phyloP scores from a whole-genome alignment of 2,329 filamentous ascomycete genomes.

The Aspergillus bombycis region DNA sequence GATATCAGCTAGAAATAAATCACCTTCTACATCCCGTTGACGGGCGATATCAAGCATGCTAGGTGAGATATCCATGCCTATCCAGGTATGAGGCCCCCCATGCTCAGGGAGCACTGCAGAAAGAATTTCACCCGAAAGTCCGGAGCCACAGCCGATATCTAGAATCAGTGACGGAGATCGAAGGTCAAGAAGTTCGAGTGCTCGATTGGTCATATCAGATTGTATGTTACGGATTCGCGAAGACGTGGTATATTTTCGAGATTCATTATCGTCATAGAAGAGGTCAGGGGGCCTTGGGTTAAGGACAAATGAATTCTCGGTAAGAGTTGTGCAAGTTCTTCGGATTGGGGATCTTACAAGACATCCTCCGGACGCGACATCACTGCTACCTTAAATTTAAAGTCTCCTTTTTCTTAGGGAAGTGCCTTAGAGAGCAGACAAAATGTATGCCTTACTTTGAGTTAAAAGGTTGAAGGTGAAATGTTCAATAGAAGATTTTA shows the following conservation, averaged over 20 bases:
- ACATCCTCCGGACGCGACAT: constrained; percentile 98
- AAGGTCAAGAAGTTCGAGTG: constrained; percentile 87
- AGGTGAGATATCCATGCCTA: constrained; percentile 94
- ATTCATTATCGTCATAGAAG: constrained; percentile 95
- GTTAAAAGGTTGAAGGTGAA: background rate
- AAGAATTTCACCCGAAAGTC: constrained; percentile 91
- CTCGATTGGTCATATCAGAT: constrained; percentile 89
- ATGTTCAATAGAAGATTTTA: background rate
- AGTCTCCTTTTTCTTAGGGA: background rate
- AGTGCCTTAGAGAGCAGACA: background rate
- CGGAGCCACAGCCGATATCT: constrained; percentile 94
- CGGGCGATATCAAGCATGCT: constrained; percentile 97
- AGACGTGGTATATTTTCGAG: constrained; percentile 94
- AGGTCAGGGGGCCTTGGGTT: constrained; percentile 80
- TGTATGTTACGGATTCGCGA: constrained; percentile 96
- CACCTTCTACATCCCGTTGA: constrained; percentile 88
- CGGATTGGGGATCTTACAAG: constrained; percentile 62
- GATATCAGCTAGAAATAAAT: constrained; percentile 91
- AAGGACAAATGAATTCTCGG: background rate
- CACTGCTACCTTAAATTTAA: constrained; percentile 39
- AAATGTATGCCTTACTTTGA: background rate
- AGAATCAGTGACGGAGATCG: constrained; percentile 81
- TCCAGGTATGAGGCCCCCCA: constrained; percentile 87
- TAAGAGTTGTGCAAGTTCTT: background rate
- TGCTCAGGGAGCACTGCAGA: constrained; percentile 69